These are phyloP conservation scores for Alternaria angustiovoidea DNA, from an alignment of 2,329 filamentous ascomycete genomes.

Conservation along the genomic window DNA sequence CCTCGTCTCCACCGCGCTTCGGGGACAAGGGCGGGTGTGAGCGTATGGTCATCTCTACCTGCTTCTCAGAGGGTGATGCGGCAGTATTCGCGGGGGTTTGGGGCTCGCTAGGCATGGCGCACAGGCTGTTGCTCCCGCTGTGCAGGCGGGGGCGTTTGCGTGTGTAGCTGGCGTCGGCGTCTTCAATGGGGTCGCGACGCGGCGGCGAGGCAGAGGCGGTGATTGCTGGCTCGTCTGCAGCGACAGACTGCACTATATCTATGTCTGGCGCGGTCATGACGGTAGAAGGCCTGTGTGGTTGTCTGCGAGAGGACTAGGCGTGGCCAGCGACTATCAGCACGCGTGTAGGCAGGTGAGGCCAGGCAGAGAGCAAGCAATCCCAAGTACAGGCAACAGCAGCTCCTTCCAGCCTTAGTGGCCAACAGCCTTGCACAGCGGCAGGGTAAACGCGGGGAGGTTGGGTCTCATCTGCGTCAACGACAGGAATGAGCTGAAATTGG, in stretches of 20 bases:
- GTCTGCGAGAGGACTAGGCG: conserved; percentile 29
- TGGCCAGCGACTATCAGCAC: conserved; percentile 23
- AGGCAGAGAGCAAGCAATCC: conserved; percentile 33
- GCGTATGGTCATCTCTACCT: conserved; percentile 52
- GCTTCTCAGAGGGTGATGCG: conserved; percentile 29
- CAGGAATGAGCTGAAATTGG: background rate
- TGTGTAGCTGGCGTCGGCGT: conserved; percentile 55
- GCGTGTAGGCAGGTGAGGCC: conserved; percentile 27
- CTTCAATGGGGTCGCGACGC: conserved; percentile 55
- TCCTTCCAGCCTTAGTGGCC: conserved; percentile 34
- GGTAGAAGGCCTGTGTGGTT: conserved; percentile 23
- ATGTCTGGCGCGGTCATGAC: conserved; percentile 47
- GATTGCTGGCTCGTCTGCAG: conserved; percentile 43
- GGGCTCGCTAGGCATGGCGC: conserved; percentile 42
- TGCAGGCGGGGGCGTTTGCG: conserved; percentile 57
- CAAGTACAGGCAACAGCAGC: conserved; percentile 35
- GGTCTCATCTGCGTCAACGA: conserved; percentile 40
- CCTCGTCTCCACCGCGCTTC: conserved; percentile 27
- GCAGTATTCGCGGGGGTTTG: conserved; percentile 21
- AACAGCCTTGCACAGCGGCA: conserved; percentile 30
- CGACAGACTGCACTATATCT: conserved; percentile 45
- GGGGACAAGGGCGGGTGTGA: conserved; percentile 43
- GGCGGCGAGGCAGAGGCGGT: conserved; percentile 45
- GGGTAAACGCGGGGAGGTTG: conserved; percentile 21
- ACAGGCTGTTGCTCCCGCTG: conserved; percentile 45